A percentile compares a stretch with the other conserved stretches of the same genome.
Conservation (phyloP, 1,139 yeast species). For the Suhomyces panamericanus region DNA sequence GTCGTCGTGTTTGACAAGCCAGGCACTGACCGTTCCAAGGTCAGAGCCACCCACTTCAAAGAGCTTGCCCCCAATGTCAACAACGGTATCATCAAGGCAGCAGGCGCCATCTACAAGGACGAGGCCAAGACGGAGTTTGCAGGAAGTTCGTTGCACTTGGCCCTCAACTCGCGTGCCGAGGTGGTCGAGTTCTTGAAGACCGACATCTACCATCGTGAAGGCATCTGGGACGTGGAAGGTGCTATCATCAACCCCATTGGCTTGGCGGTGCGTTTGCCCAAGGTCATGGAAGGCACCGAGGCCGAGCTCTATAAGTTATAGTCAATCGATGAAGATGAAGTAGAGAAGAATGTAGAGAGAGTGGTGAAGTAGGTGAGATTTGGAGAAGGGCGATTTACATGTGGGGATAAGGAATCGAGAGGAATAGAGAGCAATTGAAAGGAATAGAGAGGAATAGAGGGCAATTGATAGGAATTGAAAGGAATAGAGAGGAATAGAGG, state of each 20-base stretch:
- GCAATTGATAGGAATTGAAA: no score
- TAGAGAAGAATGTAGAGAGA: no score
- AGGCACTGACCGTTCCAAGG: conserved; percentile 54
- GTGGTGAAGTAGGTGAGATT: no score
- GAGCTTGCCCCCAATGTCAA: conserved; percentile 52
- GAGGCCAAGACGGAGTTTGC: conserved; percentile 57
- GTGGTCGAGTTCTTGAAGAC: conserved; percentile 60
- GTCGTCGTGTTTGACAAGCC: conserved; percentile 75
- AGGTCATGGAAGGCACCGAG: conserved; percentile 14
- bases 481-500: no score
- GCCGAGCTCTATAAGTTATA: conserved; percentile 14
- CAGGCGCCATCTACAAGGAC: conserved; percentile 62
- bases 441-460: no score
- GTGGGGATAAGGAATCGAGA: no score
- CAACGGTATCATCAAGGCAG: conserved; percentile 59
- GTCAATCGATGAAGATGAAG: background rate
- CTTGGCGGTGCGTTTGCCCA: conserved; percentile 17
- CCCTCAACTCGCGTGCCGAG: conserved; percentile 64
- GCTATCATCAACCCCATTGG: conserved; percentile 58
- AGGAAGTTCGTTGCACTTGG: conserved; percentile 66
- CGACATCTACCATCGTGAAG: conserved; percentile 63
- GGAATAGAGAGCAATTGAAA: no score
- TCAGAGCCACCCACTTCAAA: conserved; percentile 60
- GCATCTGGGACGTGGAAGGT: conserved; percentile 75
- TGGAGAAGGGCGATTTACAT: no score